Evolutionary conservation across 306 rosid genomes (phyloP).

Genomic region (Nissolia schottii): DNA sequence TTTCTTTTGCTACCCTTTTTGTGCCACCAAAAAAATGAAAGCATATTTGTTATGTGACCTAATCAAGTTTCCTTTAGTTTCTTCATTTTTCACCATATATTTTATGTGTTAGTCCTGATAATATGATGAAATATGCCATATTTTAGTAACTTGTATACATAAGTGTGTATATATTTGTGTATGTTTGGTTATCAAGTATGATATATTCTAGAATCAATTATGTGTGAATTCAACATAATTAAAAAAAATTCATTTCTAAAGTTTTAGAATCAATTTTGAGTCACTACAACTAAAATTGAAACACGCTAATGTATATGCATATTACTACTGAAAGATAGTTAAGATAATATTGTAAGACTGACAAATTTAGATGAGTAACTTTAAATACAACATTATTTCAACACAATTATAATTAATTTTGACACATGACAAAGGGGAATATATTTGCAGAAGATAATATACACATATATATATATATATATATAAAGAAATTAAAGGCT

Average conservation of each 20-base stretch:
- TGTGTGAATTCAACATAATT: no score
- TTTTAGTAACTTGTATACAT: no score
- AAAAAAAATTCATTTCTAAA: no score
- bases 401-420: not conserved
- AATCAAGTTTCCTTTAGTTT: not conserved
- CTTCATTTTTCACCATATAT: not conserved
- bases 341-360: not conserved
- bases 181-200: no score
- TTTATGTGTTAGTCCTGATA: not conserved
- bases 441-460: conserved; percentile 17
- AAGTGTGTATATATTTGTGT: no score
- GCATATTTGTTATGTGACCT: conserved; percentile 6
- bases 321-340: not conserved
- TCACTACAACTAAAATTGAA: no score
- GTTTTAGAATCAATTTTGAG: no score
- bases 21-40: not conserved
- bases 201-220: no score
- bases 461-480: no score
- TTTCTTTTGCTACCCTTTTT: not conserved
- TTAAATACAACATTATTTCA: not conserved
- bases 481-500: not conserved
- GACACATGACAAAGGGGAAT: not conserved
- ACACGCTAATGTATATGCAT: no score
- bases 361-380: not conserved
- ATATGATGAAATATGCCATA: no score